Base-by-base conservation (phyloP, 2,329 filamentous ascomycete species). In the Stachybotrys chlorohalonatus region DNA sequence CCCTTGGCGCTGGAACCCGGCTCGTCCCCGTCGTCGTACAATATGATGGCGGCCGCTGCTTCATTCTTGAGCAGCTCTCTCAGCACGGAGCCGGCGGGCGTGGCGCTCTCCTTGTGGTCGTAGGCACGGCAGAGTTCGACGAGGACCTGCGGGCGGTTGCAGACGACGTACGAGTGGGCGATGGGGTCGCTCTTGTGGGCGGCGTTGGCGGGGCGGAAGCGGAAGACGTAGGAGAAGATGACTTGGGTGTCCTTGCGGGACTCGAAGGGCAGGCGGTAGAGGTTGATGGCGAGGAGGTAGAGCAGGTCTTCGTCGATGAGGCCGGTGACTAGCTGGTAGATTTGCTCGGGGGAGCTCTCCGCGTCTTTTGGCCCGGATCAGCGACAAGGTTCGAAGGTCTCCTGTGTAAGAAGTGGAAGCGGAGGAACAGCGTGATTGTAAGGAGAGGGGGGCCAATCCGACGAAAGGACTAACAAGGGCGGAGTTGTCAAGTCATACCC, bases 221-320 rank as follows among this genome's bases (percentile, higher is more conserved):
- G 89, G 68, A 96, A 90, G 62, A 95, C 88, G 70, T 93, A 94
- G 47, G 91, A 96, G 74, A 97, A 94, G 68, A 96, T 94, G 59
- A 94, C 89, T 69, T 96, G 93, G 11, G 90, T 89, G 67, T 96
- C 93, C 76, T 96, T 97, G 66, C 93, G 86, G 45, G 92, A 90
- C 75, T 99, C 94, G 75, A 99, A 99, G 0, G 93, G 91, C 5
- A 99, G 81, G 52, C 86, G 83, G 71, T 90, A 85, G 49, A 99
- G 87, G 66, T 87, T 87, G 57, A 86, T 80, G 17, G 93, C 90
- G 55, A 99, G 85, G 52, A 89, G 79, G 63, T 89, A 89, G 48
- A 99, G 84, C 7, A 99, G 79, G 69, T 96, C 91, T 73, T 96
- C 91, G 68, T 92, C 85, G 63, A 96, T 87, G 58, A 95, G 84